Evolutionary conservation across 345 rosid genomes (phyloP).

Genomic region (Moricandia moricandioides): DNA sequence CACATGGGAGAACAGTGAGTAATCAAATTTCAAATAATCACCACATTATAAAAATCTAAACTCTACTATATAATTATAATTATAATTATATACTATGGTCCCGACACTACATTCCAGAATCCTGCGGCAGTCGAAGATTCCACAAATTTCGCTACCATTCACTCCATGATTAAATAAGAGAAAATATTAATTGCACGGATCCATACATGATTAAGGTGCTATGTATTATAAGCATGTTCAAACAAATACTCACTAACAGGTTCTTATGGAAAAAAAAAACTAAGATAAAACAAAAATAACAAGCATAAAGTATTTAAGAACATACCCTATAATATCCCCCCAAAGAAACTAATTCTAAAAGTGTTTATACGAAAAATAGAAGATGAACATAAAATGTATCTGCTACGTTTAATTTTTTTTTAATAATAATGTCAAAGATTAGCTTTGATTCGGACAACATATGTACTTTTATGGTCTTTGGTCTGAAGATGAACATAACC

Average conservation of each 20-base stretch:
- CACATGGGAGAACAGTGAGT: constrained; percentile 33
- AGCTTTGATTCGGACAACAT: not conserved
- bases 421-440: constrained; percentile 21
- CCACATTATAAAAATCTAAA: not conserved
- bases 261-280: not conserved
- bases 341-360: not conserved
- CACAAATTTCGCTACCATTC: constrained; percentile 41
- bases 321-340: not conserved
- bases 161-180: constrained; percentile 15
- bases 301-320: not conserved
- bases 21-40: constrained; percentile 22
- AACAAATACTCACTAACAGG: constrained; percentile 23
- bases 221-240: not conserved
- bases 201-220: not conserved
- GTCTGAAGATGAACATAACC: constrained; percentile 80
- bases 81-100: not conserved
- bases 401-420: constrained; percentile 12
- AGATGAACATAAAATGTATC: not conserved
- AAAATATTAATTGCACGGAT: not conserved
- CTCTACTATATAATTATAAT: not conserved
- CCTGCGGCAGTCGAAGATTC: constrained; percentile 39
- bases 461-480: constrained; percentile 18
- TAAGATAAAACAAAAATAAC: constrained; percentile 9
- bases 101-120: constrained; percentile 3
- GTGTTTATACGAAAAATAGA: constrained; percentile 3